Conservation (phyloP, 495 filamentous ascomycete genomes). For the Tuber microsphaerosporum region DNA sequence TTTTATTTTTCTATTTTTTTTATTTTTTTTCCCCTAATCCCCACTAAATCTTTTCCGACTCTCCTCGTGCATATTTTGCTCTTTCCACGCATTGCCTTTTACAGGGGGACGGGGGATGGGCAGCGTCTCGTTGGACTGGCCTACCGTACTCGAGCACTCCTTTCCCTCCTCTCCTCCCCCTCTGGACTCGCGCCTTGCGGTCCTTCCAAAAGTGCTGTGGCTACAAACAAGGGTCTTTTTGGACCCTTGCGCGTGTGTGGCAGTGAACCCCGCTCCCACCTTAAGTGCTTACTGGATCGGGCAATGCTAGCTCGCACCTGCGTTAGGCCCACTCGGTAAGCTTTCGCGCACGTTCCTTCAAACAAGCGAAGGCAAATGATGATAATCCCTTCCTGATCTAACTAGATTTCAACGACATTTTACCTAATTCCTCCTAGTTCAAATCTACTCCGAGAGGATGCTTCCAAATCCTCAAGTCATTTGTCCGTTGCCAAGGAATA, state of each 20-base stretch:
- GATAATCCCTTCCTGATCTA: background rate
- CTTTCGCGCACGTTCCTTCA: background rate
- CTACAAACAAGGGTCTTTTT: background rate
- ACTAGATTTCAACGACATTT: background rate
- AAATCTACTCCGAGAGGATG: background rate
- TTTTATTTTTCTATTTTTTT: background rate
- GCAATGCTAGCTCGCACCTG: background rate
- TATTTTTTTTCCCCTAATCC: background rate
- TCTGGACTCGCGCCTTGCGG: background rate
- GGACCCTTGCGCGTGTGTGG: background rate
- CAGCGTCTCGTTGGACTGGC: background rate
- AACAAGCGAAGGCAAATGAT: background rate
- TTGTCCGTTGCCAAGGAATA: background rate
- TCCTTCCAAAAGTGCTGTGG: constrained; percentile 1
- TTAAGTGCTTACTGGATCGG: background rate
- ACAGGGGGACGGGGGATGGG: background rate
- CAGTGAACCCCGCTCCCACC: background rate
- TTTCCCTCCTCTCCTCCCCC: background rate
- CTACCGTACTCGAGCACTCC: no score
- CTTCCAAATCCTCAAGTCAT: background rate
- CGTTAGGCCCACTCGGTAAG: background rate
- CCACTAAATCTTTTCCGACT: background rate
- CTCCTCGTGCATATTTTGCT: background rate
- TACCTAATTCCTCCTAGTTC: background rate
- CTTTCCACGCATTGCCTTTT: background rate